phyloP scores from a whole-genome alignment of 202 grass and related monocot genomes.

The Dendrocalamus latiflorus region DNA sequence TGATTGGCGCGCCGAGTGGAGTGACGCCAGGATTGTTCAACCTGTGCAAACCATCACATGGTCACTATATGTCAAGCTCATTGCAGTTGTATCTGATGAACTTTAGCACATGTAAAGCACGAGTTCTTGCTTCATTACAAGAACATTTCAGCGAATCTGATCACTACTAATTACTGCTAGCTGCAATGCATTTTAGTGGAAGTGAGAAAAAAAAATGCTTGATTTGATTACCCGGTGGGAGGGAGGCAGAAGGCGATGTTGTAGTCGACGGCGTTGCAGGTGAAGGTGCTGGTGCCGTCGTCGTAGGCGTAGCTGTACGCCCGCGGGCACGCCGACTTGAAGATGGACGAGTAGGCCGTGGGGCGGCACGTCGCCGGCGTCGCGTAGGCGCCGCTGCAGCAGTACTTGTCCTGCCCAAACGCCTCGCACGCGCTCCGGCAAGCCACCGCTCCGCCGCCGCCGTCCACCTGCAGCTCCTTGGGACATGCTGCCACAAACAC shows the following conservation, averaged over 20 bases:
- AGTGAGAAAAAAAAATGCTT: neutral
- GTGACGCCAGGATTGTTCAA: neutral
- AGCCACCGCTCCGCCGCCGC: conserved; percentile 45
- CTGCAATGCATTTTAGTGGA: neutral
- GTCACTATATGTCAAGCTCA: neutral
- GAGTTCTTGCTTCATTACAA: neutral
- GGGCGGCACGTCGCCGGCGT: conserved; percentile 61
- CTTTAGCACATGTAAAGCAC: neutral
- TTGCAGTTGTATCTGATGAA: neutral
- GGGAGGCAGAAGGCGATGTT: conserved; percentile 72
- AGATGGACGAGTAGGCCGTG: conserved; percentile 66
- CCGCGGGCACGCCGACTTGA: conserved; percentile 76
- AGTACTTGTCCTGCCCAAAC: conserved; percentile 72
- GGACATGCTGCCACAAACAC: conserved; percentile 56
- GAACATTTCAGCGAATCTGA: neutral
- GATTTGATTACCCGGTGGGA: conserved; percentile 38
- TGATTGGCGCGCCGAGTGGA: neutral
- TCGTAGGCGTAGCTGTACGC: conserved; percentile 97
- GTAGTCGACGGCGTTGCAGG: conserved; percentile 65
- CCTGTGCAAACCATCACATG: neutral
- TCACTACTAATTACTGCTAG: neutral
- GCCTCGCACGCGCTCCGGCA: conserved; percentile 89
- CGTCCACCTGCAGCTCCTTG: conserved; percentile 75
- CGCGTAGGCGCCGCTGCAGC: conserved; percentile 77
- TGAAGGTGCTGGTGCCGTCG: conserved; percentile 75